Base-by-base conservation (phyloP, 345 rosid species). In the Mallotus nudiflorus region DNA sequence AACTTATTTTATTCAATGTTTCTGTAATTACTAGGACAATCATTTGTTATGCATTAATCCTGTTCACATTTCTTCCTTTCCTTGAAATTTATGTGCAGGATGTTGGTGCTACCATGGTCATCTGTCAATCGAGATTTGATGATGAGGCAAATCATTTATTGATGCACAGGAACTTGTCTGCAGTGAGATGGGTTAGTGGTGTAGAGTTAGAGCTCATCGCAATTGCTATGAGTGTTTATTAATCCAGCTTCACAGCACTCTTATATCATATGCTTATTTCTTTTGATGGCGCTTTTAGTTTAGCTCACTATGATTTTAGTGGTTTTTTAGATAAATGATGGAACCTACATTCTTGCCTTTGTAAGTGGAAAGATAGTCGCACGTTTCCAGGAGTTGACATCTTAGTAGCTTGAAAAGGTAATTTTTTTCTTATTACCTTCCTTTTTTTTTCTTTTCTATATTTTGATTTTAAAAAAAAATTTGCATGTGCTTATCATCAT, bases 141-240 rank as follows among this genome's bases (percentile, higher is more conserved):
- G 99, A 95, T 72, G 99, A 95, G 77, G 99, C 99, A 71, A 95
- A 95, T 75, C 99, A 95, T 86, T 77, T 95, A 42, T 74, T 95
- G 73, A 88, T 92, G 98, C 91, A 95, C 82, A 80, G 99, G 82
- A 84, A 92, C 75, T 81, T 95, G 76, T 98, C 99, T 73, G 99
- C 99, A 49, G 98, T 95, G 35, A 88, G 99, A 72, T 95, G 99
- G 99, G 99, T 95, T 37, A 98, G 99, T 69, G 98, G 99, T 73
- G 99, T 95, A 59, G 99, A 95, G 79, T 77, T 95, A 77, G 99
- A 95, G 81, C 94, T 92, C 56, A 95, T 95, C 66, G 99, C 99
- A 46, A 95, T 92, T 71, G 99, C 99, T 67, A 95, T 98, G 71
- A 97, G 98, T 89, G 54, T 58, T 74, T 81, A 19, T 52, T 27